Conservation (phyloP, 208 protist species). For the Trypanosoma lewisi region DNA sequence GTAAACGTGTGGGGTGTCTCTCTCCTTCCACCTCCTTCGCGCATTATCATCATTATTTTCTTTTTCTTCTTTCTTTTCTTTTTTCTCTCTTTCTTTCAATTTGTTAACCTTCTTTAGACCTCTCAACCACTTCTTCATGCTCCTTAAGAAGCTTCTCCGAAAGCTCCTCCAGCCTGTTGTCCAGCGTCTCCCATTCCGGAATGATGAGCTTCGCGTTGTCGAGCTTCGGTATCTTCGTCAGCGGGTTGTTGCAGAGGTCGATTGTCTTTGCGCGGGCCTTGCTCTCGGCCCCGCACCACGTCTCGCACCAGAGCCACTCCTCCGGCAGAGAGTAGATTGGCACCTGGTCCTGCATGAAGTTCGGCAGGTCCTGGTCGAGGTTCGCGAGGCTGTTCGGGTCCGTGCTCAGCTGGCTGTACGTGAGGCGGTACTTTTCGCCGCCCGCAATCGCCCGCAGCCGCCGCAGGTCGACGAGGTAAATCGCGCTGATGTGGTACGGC, state of each 20-base stretch:
- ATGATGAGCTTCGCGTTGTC: slow-evolving; percentile 91
- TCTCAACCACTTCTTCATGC: slow-evolving; percentile 8
- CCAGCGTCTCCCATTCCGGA: slow-evolving; percentile 85
- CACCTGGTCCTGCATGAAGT: slow-evolving; percentile 93
- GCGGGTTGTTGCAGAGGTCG: slow-evolving; percentile 97
- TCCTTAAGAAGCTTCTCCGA: slow-evolving; percentile 25
- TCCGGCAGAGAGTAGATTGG: slow-evolving; percentile 96
- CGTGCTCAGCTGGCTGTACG: slow-evolving; percentile 84
- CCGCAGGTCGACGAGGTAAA: slow-evolving; percentile 96
- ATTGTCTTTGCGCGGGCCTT: slow-evolving; percentile 96
- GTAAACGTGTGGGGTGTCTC: no score
- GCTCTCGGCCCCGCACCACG: slow-evolving; percentile 95
- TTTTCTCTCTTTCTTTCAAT: not conserved
- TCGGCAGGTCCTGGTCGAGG: slow-evolving; percentile 96
- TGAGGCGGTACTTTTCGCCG: slow-evolving; percentile 91
- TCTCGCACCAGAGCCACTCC: slow-evolving; percentile 99
- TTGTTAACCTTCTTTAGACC: not conserved
- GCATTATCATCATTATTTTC: not conserved
- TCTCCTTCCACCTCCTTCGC: no score
- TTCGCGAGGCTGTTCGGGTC: slow-evolving; percentile 93
- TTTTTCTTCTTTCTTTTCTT: not conserved
- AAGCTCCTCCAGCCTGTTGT: slow-evolving; percentile 69
- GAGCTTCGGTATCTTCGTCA: slow-evolving; percentile 96
- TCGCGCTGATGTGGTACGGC: slow-evolving; percentile 98
- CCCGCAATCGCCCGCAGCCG: slow-evolving; percentile 82